A percentile compares a stretch with the other conserved stretches of the same genome.
Conservation (phyloP, 2,329 filamentous ascomycete species). For the Bretziella fagacearum region DNA sequence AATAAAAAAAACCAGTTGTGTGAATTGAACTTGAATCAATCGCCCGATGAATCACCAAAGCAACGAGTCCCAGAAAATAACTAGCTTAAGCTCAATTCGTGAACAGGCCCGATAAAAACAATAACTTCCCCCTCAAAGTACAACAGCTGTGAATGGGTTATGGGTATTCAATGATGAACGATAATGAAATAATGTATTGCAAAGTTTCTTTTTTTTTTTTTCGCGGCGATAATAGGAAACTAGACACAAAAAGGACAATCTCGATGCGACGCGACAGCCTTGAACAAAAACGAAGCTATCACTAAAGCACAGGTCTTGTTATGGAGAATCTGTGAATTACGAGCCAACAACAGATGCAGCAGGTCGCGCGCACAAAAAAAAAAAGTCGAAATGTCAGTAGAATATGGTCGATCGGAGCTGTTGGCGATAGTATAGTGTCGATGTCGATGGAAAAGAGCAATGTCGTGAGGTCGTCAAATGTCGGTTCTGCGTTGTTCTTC, state of each 20-base stretch:
- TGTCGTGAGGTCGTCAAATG: too few relatives aligned
- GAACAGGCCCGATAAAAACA: conserved; percentile 9
- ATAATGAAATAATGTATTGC: conserved; percentile 13
- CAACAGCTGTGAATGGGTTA: conserved; percentile 7
- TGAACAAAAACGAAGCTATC: conserved; percentile 10
- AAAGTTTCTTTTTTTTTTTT: too few relatives aligned
- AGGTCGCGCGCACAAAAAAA: neutral
- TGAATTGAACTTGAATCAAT: conserved; percentile 4
- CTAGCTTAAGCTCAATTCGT: conserved; percentile 12
- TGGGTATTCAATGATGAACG: conserved; percentile 8
- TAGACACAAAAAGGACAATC: conserved; percentile 4
- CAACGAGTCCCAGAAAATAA: neutral
- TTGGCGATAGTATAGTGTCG: too few relatives aligned
- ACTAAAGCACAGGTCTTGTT: conserved; percentile 8
- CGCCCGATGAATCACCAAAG: neutral
- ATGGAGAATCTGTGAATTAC: conserved; percentile 35
- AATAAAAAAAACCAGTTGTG: conserved; percentile 9
- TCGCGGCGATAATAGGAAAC: conserved; percentile 4
- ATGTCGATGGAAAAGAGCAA: too few relatives aligned
- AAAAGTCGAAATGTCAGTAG: too few relatives aligned
- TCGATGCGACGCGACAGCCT: conserved; percentile 1
- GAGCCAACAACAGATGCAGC: conserved; percentile 12
- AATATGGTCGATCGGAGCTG: too few relatives aligned
- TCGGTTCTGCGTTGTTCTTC: too few relatives aligned
- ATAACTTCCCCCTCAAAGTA: conserved; percentile 11